Conservation (phyloP, 1,284 basidiomycete species). For the Pyrrhoderma lamaoense region DNA sequence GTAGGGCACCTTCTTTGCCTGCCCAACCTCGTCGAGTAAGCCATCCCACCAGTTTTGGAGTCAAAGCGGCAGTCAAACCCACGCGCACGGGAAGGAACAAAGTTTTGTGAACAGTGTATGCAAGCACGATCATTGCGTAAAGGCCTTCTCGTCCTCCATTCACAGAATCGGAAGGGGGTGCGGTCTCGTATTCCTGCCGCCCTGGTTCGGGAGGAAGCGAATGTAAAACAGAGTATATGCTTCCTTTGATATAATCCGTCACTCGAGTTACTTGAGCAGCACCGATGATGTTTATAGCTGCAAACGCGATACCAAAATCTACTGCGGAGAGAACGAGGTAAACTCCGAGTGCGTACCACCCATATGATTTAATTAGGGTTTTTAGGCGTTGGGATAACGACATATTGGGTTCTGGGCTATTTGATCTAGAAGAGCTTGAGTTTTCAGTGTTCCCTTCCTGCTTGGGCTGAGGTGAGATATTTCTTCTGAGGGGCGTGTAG, state of each 20-base stretch:
- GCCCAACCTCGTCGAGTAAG: slow-evolving; percentile 70
- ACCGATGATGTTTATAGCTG: slow-evolving; percentile 80
- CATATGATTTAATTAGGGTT: slow-evolving; percentile 84
- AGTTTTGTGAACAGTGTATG: slow-evolving; percentile 96
- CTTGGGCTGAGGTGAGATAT: too few relatives aligned
- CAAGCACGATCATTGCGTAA: slow-evolving; percentile 88
- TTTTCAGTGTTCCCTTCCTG: neutral
- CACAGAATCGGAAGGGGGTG: slow-evolving; percentile 19
- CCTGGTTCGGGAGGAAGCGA: slow-evolving; percentile 57
- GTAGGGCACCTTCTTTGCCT: slow-evolving; percentile 56
- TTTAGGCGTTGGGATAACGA: slow-evolving; percentile 71
- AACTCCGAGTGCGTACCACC: slow-evolving; percentile 87
- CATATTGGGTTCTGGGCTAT: slow-evolving; percentile 36
- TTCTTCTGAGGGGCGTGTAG: neutral
- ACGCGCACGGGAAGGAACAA: slow-evolving; percentile 86
- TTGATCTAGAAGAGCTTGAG: slow-evolving; percentile 18
- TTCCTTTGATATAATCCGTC: slow-evolving; percentile 51
- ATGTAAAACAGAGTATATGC: slow-evolving; percentile 37
- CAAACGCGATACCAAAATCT: slow-evolving; percentile 81
- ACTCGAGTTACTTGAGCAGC: slow-evolving; percentile 81
- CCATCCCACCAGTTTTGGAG: slow-evolving; percentile 80
- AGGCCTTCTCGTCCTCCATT: slow-evolving; percentile 55
- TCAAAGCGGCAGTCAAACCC: slow-evolving; percentile 82
- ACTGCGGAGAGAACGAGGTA: slow-evolving; percentile 66
- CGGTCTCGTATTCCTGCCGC: slow-evolving; percentile 47